Percentiles rank a stretch among this genome's conserved stretches.
Conservation (phyloP, 768 basidiomycete species). For the Lentinus brumalis region DNA sequence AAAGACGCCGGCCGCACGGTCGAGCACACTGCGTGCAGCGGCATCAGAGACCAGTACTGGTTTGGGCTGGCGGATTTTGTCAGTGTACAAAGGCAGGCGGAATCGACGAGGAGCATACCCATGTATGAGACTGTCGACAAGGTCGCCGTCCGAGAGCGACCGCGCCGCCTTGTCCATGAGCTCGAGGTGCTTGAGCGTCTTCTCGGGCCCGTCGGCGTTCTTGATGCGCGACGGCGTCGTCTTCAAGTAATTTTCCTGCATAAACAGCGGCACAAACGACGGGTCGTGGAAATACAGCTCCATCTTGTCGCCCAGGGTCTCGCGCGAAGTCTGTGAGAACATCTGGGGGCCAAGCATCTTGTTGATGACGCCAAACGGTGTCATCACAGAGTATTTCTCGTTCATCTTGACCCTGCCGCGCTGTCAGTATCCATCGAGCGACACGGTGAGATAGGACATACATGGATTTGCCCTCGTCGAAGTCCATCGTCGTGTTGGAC, state of each 20-base stretch:
- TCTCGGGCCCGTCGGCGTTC: constrained; percentile 62
- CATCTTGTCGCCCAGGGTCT: constrained; percentile 89
- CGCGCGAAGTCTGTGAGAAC: constrained; percentile 79
- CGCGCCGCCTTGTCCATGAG: constrained; percentile 88
- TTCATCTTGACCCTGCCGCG: constrained; percentile 76
- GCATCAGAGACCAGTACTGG: constrained; percentile 96
- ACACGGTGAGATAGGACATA: constrained; percentile 42
- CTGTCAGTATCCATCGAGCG: neutral
- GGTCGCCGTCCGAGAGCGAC: constrained; percentile 92
- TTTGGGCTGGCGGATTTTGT: constrained; percentile 59
- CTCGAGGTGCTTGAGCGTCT: constrained; percentile 69
- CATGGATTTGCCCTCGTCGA: constrained; percentile 92
- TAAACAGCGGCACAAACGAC: constrained; percentile 91
- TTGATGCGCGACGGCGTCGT: constrained; percentile 66
- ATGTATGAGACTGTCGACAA: constrained; percentile 92
- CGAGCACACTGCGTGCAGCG: constrained; percentile 88
- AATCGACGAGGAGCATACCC: constrained; percentile 51
- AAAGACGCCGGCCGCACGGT: constrained; percentile 86
- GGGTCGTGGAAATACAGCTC: constrained; percentile 97
- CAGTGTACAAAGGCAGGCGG: neutral
- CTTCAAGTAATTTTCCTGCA: constrained; percentile 98
- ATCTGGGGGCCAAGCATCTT: constrained; percentile 90
- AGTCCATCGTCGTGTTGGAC: constrained; percentile 79
- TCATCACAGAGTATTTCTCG: constrained; percentile 89
- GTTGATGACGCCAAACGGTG: constrained; percentile 89